These are phyloP conservation scores for Botrytis squamosa DNA, from an alignment of 2,329 filamentous ascomycete genomes.

Conservation along the genomic window DNA sequence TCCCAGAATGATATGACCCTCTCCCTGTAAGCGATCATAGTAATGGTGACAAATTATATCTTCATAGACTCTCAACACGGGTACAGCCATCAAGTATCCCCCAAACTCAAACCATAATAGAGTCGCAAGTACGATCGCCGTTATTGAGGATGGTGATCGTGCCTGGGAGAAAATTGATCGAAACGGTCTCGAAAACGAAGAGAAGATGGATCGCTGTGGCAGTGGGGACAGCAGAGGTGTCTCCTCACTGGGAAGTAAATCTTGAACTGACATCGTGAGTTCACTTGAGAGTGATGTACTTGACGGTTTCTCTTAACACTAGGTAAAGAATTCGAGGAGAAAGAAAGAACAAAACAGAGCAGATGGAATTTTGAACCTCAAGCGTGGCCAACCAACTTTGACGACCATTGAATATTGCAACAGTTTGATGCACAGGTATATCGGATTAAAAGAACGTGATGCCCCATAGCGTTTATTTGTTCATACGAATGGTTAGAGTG, in stretches of 20 bases:
- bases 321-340: not conserved
- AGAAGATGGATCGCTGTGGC: too few relatives aligned
- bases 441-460: not conserved
- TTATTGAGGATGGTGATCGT: constrained; percentile 36
- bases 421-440: not conserved
- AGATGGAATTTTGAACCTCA: not conserved
- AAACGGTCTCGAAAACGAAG: not conserved
- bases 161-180: constrained; percentile 8
- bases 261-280: not conserved
- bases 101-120: constrained; percentile 37
- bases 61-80: constrained; percentile 41
- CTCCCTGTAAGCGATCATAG: constrained; percentile 31
- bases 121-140: constrained; percentile 38
- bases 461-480: too few relatives aligned
- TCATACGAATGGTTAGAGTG: not conserved
- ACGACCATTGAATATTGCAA: not conserved
- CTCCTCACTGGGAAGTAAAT: not conserved
- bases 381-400: not conserved
- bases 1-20: constrained; percentile 30
- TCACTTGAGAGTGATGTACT: not conserved
- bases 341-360: not conserved
- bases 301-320: not conserved
- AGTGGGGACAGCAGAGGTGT: not conserved
- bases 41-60: constrained; percentile 45
- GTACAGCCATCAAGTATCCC: constrained; percentile 38